phyloP scores from a whole-genome alignment of 164 flowering plant genomes.

The Nymphaea thermarum region DNA sequence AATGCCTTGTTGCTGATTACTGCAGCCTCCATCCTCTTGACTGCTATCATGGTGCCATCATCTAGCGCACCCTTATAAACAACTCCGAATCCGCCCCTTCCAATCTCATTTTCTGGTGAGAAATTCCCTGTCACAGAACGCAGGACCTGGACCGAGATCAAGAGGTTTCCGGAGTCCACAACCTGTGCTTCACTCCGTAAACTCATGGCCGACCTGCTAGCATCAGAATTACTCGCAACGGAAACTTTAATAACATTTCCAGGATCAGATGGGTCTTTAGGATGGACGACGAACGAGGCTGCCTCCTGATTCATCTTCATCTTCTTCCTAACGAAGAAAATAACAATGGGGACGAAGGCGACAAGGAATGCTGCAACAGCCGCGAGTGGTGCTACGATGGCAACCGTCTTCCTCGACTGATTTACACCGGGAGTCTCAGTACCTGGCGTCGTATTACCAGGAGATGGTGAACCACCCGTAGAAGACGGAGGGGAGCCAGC shows the following conservation, averaged over 20 bases:
- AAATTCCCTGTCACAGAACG: slow-evolving; percentile 55
- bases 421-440: neutral
- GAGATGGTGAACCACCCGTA: slow-evolving; percentile 9
- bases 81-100: slow-evolving; percentile 72
- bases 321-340: neutral
- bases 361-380: slow-evolving; percentile 10
- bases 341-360: neutral
- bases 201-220: slow-evolving; percentile 19
- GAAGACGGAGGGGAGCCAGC: slow-evolving; percentile 13
- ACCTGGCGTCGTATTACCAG: neutral
- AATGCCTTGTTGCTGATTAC: slow-evolving; percentile 39
- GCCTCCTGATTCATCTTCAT: slow-evolving; percentile 1
- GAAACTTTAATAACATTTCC: slow-evolving; percentile 38
- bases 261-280: slow-evolving; percentile 48
- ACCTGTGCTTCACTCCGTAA: slow-evolving; percentile 24
- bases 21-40: slow-evolving; percentile 78
- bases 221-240: slow-evolving; percentile 24
- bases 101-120: slow-evolving; percentile 54
- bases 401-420: slow-evolving; percentile 1
- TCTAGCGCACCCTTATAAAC: slow-evolving; percentile 69
- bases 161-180: slow-evolving; percentile 41
- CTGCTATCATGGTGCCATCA: slow-evolving; percentile 68
- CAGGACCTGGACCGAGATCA: slow-evolving; percentile 59
- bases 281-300: slow-evolving; percentile 37
- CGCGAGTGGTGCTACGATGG: slow-evolving; percentile 21